Evolutionary conservation across 2,329 filamentous ascomycete species (phyloP).

Genomic region (Fusarium sp.): DNA sequence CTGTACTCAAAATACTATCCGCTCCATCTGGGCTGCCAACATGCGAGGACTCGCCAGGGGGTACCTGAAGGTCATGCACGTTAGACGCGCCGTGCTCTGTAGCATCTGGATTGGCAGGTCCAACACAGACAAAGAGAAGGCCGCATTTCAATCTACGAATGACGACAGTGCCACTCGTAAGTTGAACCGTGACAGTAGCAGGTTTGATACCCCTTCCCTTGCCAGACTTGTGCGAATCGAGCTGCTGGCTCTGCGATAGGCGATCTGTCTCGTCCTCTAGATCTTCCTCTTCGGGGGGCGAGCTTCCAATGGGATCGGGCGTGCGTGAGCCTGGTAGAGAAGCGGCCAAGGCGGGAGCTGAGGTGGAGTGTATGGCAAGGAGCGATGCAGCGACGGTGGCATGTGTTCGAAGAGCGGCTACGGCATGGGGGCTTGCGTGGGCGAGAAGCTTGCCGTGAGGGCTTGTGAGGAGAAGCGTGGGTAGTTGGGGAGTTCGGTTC

Average conservation of each 20-base stretch:
- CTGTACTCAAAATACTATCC: constrained; percentile 62
- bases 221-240: constrained; percentile 36
- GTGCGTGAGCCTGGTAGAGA: constrained; percentile 57
- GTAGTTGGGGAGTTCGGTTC: constrained; percentile 69
- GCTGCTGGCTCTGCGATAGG: constrained; percentile 45
- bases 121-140: constrained; percentile 72
- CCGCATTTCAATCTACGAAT: constrained; percentile 70
- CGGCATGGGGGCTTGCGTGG: constrained; percentile 68
- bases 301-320: constrained; percentile 45
- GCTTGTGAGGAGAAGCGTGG: constrained; percentile 71
- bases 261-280: constrained; percentile 48
- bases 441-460: constrained; percentile 73
- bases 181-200: constrained; percentile 68
- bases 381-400: constrained; percentile 74
- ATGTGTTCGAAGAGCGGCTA: constrained; percentile 71
- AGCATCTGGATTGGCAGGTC: constrained; percentile 57
- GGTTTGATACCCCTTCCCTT: constrained; percentile 51
- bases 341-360: constrained; percentile 58
- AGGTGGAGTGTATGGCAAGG: constrained; percentile 68
- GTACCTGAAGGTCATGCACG: constrained; percentile 39
- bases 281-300: constrained; percentile 44
- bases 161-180: constrained; percentile 70
- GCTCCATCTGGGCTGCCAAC: constrained; percentile 58
- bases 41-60: constrained; percentile 53
- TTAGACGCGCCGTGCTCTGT: constrained; percentile 37